Conservation (phyloP, 2,329 filamentous ascomycete species). For the Penicillium expansum region DNA sequence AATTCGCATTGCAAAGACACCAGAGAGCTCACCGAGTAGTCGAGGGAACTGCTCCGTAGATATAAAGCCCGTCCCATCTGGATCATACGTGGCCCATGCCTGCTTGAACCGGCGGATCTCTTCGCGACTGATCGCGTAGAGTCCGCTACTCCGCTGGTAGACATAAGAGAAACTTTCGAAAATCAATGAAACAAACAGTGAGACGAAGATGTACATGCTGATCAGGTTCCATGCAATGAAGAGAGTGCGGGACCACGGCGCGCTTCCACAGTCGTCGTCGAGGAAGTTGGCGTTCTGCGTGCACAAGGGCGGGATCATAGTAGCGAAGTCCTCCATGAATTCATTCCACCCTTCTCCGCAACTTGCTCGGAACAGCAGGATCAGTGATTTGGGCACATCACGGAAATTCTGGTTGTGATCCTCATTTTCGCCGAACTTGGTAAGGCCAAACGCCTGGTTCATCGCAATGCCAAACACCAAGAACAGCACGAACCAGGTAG, state of each 20-base stretch:
- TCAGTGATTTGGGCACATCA: slow-evolving; percentile 87
- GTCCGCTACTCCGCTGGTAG: slow-evolving; percentile 92
- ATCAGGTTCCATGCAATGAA: slow-evolving; percentile 98
- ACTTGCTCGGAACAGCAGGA: slow-evolving; percentile 89
- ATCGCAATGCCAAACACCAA: slow-evolving; percentile 94
- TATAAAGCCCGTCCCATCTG: slow-evolving; percentile 86
- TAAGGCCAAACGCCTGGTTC: slow-evolving; percentile 93
- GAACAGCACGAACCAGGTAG: slow-evolving; percentile 97
- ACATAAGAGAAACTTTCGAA: slow-evolving; percentile 99
- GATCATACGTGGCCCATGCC: slow-evolving; percentile 94
- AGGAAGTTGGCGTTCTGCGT: slow-evolving; percentile 71
- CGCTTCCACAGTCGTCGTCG: slow-evolving; percentile 87
- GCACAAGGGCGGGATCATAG: slow-evolving; percentile 75
- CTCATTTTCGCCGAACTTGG: slow-evolving; percentile 74
- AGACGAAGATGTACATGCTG: slow-evolving; percentile 99
- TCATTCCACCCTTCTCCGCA: slow-evolving; percentile 95
- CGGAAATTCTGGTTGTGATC: slow-evolving; percentile 84
- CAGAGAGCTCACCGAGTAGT: slow-evolving; percentile 81
- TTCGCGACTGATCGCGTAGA: slow-evolving; percentile 84
- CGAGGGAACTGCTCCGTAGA: slow-evolving; percentile 84
- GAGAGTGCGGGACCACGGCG: slow-evolving; percentile 78
- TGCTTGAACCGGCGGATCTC: slow-evolving; percentile 97
- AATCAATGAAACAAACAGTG: slow-evolving; percentile 95
- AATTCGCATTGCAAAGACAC: slow-evolving; percentile 95
- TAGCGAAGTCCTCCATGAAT: slow-evolving; percentile 93